Base-by-base conservation (phyloP, 805 yeast genomes). In the Spathaspora girioi region DNA sequence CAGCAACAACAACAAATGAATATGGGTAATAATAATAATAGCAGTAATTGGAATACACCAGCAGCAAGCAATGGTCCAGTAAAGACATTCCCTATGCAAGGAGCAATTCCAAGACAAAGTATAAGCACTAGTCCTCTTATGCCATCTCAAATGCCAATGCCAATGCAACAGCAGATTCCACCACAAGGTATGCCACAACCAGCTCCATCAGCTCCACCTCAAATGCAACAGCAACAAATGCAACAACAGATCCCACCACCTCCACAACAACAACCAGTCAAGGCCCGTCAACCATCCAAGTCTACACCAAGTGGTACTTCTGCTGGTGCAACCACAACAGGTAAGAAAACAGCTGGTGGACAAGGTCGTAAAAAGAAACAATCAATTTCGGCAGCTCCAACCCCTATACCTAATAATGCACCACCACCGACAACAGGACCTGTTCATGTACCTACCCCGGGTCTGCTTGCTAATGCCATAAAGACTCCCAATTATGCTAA, bases 401-500 rank as follows among this genome's bases (percentile, higher is more conserved):
- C 40, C 3, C 40, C 40, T 14, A 18, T 18, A 35, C n/a, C 38
- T 40, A 48, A 54, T 35, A 52, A 49, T 38, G 49, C 60, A 14
- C 55, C 58, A 38, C 70, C 73, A 14, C 66, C 64, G 6, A 67
- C 68, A 3, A 23, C 26, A 4, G 26, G 6, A 23, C 26, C 26
- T 23, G 60, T 52, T 10, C 56, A 53, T 40, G 63, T 59, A 23
- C 71, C 68, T 2, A 60, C 75, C 1, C 71, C 77, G 0, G 78
- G 77, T 0, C 70, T 72, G 1, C 58, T 71, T 56, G 69, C 69
- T 11, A 68, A 65, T 53, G 63, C 76, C 19, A 70, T 73, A 58
- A 74, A 72, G 50, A 74, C 79, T 2, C 79, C 79, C 1, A 71
- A 71, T 53, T 35, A 35, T 15, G 70, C 75, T 54, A 71, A 71